Evolutionary conservation across 108 stramenopile species (phyloP).

Genomic region (Parietichytrium sp.): DNA sequence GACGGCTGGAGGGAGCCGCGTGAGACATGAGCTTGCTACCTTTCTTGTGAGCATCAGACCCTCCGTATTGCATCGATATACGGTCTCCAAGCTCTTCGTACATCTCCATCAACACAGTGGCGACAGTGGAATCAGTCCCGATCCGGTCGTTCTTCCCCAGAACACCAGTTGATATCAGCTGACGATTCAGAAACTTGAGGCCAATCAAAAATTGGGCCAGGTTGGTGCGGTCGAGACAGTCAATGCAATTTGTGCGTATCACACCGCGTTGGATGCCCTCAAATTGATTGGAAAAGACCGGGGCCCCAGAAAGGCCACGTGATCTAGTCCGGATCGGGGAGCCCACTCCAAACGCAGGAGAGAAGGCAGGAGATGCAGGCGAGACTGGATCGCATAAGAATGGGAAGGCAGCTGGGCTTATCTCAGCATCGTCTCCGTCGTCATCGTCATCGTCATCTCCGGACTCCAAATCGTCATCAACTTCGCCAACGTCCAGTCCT

Average conservation of each 20-base stretch:
- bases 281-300: neutral
- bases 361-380: neutral
- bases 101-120: constrained; percentile 89
- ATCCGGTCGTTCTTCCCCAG: constrained; percentile 42
- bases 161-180: constrained; percentile 91
- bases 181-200: constrained; percentile 82
- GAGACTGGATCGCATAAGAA: neutral
- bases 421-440: too few species aligned
- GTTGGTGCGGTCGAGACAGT: constrained; percentile 94
- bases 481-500: neutral
- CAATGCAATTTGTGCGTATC: constrained; percentile 95
- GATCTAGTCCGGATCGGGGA: neutral
- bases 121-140: constrained; percentile 59
- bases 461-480: neutral
- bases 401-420: too few species aligned
- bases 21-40: constrained; percentile 56
- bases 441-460: neutral
- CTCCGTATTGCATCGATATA: constrained; percentile 95
- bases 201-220: constrained; percentile 94
- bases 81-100: constrained; percentile 94
- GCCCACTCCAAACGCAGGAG: neutral
- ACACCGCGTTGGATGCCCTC: constrained; percentile 75
- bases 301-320: neutral
- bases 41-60: constrained; percentile 96
- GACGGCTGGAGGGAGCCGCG: neutral